phyloP scores from a whole-genome alignment of 2,329 filamentous ascomycete species.

The Epichloe sylvatica region DNA sequence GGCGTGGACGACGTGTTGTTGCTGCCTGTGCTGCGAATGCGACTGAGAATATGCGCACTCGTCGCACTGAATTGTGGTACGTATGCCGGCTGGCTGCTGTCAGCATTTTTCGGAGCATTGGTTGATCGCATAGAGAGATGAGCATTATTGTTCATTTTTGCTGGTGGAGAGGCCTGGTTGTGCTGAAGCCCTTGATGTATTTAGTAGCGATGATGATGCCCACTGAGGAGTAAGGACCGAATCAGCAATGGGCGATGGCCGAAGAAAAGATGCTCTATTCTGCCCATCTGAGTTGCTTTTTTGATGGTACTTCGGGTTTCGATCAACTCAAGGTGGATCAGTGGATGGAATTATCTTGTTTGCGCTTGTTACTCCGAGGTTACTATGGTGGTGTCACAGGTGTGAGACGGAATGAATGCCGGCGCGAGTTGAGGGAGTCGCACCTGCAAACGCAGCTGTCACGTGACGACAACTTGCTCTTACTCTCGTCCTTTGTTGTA shows the following conservation, averaged over 20 bases:
- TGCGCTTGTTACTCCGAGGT: not conserved
- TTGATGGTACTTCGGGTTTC: too few species aligned
- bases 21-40: not conserved
- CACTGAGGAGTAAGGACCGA: too few species aligned
- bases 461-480: not conserved
- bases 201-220: not conserved
- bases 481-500: too few species aligned
- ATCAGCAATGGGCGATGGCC: too few species aligned
- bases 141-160: not conserved
- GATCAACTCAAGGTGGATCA: too few species aligned
- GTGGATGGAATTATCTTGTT: not conserved
- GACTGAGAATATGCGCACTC: constrained; percentile 2
- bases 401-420: too few species aligned
- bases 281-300: too few species aligned
- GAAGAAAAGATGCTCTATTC: too few species aligned
- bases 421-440: not conserved
- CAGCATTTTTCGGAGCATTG: not conserved
- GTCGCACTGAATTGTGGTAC: constrained; percentile 4
- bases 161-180: not conserved
- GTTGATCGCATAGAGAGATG: not conserved
- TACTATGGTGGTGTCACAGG: too few species aligned
- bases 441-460: not conserved
- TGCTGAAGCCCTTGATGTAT: not conserved
- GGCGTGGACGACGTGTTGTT: too few species aligned
- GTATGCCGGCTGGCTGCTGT: constrained; percentile 1